Evolutionary conservation across 2,329 filamentous ascomycete species (phyloP).

Genomic region (Hypoxylon sp.): DNA sequence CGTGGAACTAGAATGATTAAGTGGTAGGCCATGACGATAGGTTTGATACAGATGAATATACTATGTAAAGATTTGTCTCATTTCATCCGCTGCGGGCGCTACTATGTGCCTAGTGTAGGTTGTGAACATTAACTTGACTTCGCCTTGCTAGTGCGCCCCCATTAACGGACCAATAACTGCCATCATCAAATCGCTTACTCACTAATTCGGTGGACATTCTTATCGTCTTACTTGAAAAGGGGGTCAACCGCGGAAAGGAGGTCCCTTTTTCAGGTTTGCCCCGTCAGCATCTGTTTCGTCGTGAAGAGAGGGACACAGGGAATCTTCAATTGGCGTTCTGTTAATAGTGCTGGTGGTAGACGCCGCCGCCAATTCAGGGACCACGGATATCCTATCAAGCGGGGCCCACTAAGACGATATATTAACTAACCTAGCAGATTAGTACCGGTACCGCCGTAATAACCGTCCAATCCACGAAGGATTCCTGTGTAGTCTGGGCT

Average conservation of each 20-base stretch:
- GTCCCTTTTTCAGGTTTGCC: conserved; percentile 21
- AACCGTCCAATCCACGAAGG: conserved; percentile 19
- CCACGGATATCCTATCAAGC: conserved; percentile 37
- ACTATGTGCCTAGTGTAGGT: neutral
- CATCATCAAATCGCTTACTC: conserved; percentile 30
- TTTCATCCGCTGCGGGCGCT: neutral
- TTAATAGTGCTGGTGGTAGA: conserved; percentile 33
- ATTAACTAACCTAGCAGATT: neutral
- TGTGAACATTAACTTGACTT: conserved; percentile 10
- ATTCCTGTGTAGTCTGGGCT: conserved; percentile 27
- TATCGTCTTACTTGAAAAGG: conserved; percentile 18
- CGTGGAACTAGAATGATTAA: neutral
- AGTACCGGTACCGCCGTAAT: conserved; percentile 15
- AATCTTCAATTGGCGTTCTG: conserved; percentile 26
- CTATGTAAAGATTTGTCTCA: neutral
- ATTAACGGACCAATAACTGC: conserved; percentile 26
- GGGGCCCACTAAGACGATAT: conserved; percentile 22
- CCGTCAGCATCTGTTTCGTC: conserved; percentile 14
- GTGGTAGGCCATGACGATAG: neutral
- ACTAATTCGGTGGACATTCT: conserved; percentile 30
- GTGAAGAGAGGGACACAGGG: conserved; percentile 14
- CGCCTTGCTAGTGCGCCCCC: conserved; percentile 19
- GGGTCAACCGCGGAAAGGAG: conserved; percentile 22
- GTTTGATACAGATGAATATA: neutral
- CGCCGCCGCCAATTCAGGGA: conserved; percentile 36